phyloP scores from a whole-genome alignment of 371 early-diverging fungal genomes.

The Antonospora locustae region DNA sequence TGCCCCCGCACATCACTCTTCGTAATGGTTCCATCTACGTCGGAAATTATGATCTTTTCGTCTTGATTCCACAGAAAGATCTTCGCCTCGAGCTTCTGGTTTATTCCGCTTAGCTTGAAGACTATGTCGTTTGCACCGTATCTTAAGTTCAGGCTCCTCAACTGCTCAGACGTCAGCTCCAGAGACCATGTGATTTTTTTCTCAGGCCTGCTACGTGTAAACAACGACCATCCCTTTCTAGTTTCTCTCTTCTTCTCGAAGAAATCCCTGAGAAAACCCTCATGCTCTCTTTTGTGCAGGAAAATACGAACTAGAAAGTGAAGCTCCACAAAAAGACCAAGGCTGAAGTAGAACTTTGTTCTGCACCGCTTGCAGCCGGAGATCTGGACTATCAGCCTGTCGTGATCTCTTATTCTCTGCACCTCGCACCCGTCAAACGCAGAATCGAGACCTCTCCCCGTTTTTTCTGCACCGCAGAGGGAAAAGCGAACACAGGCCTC shows the following conservation, averaged over 20 bases:
- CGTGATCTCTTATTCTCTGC: conserved; percentile 18
- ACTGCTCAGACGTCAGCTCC: conserved; percentile 55
- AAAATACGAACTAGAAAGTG: conserved; percentile 33
- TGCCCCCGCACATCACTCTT: conserved; percentile 85
- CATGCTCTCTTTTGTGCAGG: conserved; percentile 7
- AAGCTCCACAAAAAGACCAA: conserved; percentile 24
- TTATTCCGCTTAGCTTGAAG: conserved; percentile 63
- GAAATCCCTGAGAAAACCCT: conserved; percentile 18
- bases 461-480: conserved; percentile 22
- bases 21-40: conserved; percentile 97
- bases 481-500: conserved; percentile 23
- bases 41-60: conserved; percentile 78
- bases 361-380: conserved; percentile 19
- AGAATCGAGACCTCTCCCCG: conserved; percentile 3
- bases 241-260: conserved; percentile 40
- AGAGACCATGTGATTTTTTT: conserved; percentile 17
- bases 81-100: conserved; percentile 62
- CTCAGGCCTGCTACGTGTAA: background rate
- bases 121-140: conserved; percentile 72
- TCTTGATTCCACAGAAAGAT: conserved; percentile 71
- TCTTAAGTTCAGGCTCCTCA: conserved; percentile 59
- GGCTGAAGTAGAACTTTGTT: conserved; percentile 32
- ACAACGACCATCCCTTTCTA: conserved; percentile 25
- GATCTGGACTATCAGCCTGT: conserved; percentile 25
- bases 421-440: conserved; percentile 25